phyloP scores from a whole-genome alignment of 306 rosid genomes.

The cucumber (Cucumis sativus) region DNA sequence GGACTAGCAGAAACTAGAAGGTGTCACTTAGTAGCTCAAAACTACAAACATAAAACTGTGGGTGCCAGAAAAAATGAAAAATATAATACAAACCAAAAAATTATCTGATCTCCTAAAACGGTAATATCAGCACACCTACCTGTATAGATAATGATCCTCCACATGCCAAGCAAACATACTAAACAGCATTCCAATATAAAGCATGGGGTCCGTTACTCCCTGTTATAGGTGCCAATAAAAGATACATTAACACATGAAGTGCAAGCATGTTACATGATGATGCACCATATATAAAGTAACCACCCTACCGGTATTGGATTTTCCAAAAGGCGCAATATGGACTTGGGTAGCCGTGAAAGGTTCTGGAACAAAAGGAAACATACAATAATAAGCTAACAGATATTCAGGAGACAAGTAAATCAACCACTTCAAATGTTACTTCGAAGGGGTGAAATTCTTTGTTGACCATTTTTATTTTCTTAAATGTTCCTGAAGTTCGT shows the following conservation, averaged over 20 bases:
- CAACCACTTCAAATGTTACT: background rate
- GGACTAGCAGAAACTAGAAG: background rate
- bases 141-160: conserved; percentile 94
- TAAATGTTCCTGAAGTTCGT: background rate
- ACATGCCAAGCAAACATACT: conserved; percentile 99
- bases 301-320: conserved; percentile 10
- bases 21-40: background rate
- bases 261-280: background rate
- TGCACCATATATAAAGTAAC: background rate
- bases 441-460: background rate
- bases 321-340: conserved; percentile 7
- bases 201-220: conserved; percentile 99
- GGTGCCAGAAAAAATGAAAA: background rate
- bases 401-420: background rate
- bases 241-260: conserved; percentile 7
- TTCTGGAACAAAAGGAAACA: background rate
- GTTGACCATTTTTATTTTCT: background rate
- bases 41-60: background rate
- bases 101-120: background rate
- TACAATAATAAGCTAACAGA: background rate
- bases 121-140: conserved; percentile 27
- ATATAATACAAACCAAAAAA: background rate
- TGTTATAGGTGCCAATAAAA: conserved; percentile 26
- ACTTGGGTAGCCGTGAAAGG: conserved; percentile 6
- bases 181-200: conserved; percentile 93